Evolutionary conservation across 148 eudicot genomes (phyloP).

Genomic region (Cornus suecica): DNA sequence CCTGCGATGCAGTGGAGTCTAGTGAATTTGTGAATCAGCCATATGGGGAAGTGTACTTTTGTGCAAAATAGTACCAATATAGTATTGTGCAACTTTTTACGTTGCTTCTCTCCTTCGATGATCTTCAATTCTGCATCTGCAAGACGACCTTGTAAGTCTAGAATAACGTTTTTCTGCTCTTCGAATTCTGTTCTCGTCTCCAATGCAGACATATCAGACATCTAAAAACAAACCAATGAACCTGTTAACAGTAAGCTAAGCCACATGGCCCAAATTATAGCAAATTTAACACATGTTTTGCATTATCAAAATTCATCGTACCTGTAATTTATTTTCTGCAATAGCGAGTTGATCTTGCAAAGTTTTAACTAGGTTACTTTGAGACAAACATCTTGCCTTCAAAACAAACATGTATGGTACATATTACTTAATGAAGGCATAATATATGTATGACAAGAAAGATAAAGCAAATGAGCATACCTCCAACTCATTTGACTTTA

Average conservation of each 20-base stretch:
- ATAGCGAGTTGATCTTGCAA: slow-evolving; percentile 64
- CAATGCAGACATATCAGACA: slow-evolving; percentile 62
- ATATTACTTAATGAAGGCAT: background rate
- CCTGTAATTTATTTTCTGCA: slow-evolving; percentile 77
- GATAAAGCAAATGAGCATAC: slow-evolving; percentile 28
- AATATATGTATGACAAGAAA: background rate
- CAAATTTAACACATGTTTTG: background rate
- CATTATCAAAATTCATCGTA: slow-evolving; percentile 15
- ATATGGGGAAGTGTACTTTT: background rate
- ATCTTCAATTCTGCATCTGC: slow-evolving; percentile 79
- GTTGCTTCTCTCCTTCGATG: slow-evolving; percentile 81
- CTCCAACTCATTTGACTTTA: slow-evolving; percentile 72
- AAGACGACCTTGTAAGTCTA: slow-evolving; percentile 62
- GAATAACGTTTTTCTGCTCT: slow-evolving; percentile 56
- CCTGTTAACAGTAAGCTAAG: background rate
- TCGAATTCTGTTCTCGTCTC: slow-evolving; percentile 69
- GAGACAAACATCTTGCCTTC: slow-evolving; percentile 63
- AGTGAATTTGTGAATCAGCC: slow-evolving; percentile 6
- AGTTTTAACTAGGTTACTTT: slow-evolving; percentile 56
- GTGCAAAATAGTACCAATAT: slow-evolving; percentile 58
- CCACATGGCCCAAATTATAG: background rate
- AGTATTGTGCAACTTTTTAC: slow-evolving; percentile 93
- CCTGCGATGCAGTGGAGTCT: slow-evolving; percentile 40
- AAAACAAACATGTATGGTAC: background rate
- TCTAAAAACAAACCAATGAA: slow-evolving; percentile 31